These are phyloP conservation scores for Coriolopsis trogii DNA, from an alignment of 1,284 basidiomycete genomes.

Conservation along the genomic window DNA sequence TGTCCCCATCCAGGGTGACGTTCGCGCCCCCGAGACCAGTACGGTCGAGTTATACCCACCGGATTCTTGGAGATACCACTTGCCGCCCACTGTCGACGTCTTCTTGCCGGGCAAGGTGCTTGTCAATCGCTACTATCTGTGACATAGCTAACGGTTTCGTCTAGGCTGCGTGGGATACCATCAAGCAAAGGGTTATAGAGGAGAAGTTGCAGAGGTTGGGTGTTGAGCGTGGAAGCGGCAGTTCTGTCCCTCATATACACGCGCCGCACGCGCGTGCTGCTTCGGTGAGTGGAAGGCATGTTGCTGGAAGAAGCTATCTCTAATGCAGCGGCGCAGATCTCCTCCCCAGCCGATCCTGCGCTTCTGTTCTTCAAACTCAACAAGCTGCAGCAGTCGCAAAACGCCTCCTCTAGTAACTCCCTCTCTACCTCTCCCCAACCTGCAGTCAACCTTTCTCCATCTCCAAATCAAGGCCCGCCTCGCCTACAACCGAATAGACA, in stretches of 20 bases:
- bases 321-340: conserved; percentile 57
- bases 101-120: conserved; percentile 79
- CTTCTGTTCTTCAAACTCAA: conserved; percentile 79
- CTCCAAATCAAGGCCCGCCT: conserved; percentile 49
- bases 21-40: conserved; percentile 47
- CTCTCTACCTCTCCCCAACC: conserved; percentile 67
- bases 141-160: background rate
- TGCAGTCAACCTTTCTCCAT: conserved; percentile 51
- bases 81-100: conserved; percentile 73
- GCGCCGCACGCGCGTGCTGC: conserved; percentile 77
- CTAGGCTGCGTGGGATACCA: conserved; percentile 71
- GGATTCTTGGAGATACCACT: conserved; percentile 53
- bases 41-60: conserved; percentile 64
- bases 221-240: conserved; percentile 67
- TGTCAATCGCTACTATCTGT: background rate
- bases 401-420: conserved; percentile 53
- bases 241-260: conserved; percentile 58
- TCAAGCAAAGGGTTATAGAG: conserved; percentile 72
- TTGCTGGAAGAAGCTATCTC: conserved; percentile 1
- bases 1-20: conserved; percentile 39
- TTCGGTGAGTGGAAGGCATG: conserved; percentile 58
- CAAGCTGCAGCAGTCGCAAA: conserved; percentile 76
- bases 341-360: conserved; percentile 81
- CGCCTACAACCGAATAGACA: conserved; percentile 55
- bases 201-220: conserved; percentile 78